Evolutionary conservation across 1,284 basidiomycete genomes (phyloP).

Genomic region (Jaminaea rosea): DNA sequence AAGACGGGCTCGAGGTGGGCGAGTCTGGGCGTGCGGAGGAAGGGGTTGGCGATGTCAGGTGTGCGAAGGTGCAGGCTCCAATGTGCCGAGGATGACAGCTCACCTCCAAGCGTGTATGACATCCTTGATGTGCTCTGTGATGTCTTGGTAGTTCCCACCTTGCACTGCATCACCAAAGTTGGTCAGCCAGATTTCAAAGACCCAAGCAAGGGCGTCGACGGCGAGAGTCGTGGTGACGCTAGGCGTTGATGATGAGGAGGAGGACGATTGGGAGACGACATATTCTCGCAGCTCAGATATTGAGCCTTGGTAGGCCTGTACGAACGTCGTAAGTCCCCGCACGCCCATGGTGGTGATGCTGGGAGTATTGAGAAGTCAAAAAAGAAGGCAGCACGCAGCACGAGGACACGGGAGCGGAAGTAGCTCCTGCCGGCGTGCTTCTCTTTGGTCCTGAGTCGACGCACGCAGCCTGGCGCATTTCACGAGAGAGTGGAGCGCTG

Average conservation of each 20-base stretch:
- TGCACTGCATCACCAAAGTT: constrained; percentile 20
- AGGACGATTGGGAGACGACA: constrained; percentile 17
- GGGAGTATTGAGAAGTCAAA: too few species aligned
- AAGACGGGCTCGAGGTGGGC: constrained; percentile 26
- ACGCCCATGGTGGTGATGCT: constrained; percentile 17
- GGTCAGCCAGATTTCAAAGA: constrained; percentile 22
- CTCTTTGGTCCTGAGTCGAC: too few species aligned
- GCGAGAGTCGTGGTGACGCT: constrained; percentile 11
- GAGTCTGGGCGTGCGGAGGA: constrained; percentile 12
- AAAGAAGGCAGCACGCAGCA: too few species aligned
- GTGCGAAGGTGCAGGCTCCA: background rate
- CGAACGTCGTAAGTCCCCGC: constrained; percentile 23
- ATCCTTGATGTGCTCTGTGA: constrained; percentile 1
- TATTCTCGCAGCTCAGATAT: constrained; percentile 9
- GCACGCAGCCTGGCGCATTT: too few species aligned
- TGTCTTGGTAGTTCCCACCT: constrained; percentile 6
- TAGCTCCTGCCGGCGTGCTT: too few species aligned
- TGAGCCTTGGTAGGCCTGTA: constrained; percentile 6
- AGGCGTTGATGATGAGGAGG: constrained; percentile 2
- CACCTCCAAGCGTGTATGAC: constrained; percentile 5
- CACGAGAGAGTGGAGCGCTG: background rate
- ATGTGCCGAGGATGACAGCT: background rate
- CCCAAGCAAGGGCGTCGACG: constrained; percentile 35
- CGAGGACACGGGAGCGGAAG: too few species aligned
- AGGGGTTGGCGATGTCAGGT: constrained; percentile 1